phyloP scores from a whole-genome alignment of 768 basidiomycete species.

The Hypsizygus marmoreus region DNA sequence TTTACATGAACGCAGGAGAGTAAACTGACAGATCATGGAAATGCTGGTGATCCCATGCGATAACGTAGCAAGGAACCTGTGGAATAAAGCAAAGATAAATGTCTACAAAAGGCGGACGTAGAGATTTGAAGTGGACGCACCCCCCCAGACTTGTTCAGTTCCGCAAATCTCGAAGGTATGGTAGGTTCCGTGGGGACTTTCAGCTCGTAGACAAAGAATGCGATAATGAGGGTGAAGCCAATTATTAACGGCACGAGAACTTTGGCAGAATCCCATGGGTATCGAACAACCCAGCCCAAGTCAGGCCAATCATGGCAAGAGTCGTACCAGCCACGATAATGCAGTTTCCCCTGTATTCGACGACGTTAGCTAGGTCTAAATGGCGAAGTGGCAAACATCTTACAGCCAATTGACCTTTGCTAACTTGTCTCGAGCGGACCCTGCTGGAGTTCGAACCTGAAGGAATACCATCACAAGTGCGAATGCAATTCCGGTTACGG shows the following conservation, averaged over 20 bases:
- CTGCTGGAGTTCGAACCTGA: slow-evolving; percentile 33
- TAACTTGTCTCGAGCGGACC: slow-evolving; percentile 35
- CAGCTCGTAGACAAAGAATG: slow-evolving; percentile 45
- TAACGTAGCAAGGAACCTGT: slow-evolving; percentile 35
- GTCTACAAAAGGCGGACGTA: too few relatives aligned
- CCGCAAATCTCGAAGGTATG: slow-evolving; percentile 16
- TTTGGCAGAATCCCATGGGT: slow-evolving; percentile 40
- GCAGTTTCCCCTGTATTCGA: slow-evolving; percentile 42
- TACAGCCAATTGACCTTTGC: slow-evolving; percentile 46
- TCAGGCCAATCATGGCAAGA: slow-evolving; percentile 41
- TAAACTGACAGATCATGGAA: slow-evolving; percentile 22
- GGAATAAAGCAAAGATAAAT: not conserved
- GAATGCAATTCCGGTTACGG: slow-evolving; percentile 32
- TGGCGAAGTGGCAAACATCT: slow-evolving; percentile 9
- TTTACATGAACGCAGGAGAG: not conserved
- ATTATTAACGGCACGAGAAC: slow-evolving; percentile 45
- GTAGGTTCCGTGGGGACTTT: slow-evolving; percentile 17
- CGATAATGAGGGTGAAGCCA: slow-evolving; percentile 38
- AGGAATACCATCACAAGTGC: slow-evolving; percentile 30
- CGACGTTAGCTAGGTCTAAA: not conserved
- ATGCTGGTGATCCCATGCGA: slow-evolving; percentile 26
- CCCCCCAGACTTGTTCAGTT: slow-evolving; percentile 42
- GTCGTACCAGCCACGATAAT: slow-evolving; percentile 38
- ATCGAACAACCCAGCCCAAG: slow-evolving; percentile 49
- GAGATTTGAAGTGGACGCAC: too few relatives aligned